A percentile compares a stretch with the other conserved stretches of the same genome.
Conservation (phyloP, 768 basidiomycete species). For the Cubamyces lactineus region DNA sequence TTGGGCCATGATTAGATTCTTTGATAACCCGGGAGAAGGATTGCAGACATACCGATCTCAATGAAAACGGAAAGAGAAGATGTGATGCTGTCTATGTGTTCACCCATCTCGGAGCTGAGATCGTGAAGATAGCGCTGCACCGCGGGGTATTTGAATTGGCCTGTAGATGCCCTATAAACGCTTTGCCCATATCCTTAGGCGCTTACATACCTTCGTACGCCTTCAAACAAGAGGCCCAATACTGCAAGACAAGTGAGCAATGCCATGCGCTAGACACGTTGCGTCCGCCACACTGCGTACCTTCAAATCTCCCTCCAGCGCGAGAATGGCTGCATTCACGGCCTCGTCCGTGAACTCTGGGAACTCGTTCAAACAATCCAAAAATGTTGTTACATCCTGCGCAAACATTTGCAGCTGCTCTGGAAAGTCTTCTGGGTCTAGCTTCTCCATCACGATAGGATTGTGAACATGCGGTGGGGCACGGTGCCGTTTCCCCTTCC, state of each 20-base stretch:
- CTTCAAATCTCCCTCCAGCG: slow-evolving; percentile 72
- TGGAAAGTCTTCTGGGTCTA: slow-evolving; percentile 70
- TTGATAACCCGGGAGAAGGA: neutral
- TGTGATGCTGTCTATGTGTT: slow-evolving; percentile 71
- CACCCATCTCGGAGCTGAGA: slow-evolving; percentile 72
- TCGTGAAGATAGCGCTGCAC: slow-evolving; percentile 79
- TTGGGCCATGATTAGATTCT: neutral
- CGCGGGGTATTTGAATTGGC: slow-evolving; percentile 71
- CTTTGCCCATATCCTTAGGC: neutral
- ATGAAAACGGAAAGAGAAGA: slow-evolving; percentile 73
- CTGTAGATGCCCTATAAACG: slow-evolving; percentile 36
- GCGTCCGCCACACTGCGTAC: slow-evolving; percentile 38
- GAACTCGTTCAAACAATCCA: slow-evolving; percentile 75
- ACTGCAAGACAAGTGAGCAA: slow-evolving; percentile 42
- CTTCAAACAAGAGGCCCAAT: slow-evolving; percentile 74
- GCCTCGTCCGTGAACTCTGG: slow-evolving; percentile 78
- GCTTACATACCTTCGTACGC: slow-evolving; percentile 56
- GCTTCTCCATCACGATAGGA: slow-evolving; percentile 55
- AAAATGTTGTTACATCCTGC: slow-evolving; percentile 66
- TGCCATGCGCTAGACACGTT: neutral
- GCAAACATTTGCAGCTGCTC: slow-evolving; percentile 64
- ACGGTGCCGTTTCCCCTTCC: slow-evolving; percentile 36
- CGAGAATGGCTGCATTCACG: slow-evolving; percentile 65
- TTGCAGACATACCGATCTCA: slow-evolving; percentile 59
- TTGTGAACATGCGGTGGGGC: slow-evolving; percentile 50